These are phyloP conservation scores for Cutaneotrichosporon spelunceum DNA, from an alignment of 1,284 basidiomycete species.

Conservation along the genomic window DNA sequence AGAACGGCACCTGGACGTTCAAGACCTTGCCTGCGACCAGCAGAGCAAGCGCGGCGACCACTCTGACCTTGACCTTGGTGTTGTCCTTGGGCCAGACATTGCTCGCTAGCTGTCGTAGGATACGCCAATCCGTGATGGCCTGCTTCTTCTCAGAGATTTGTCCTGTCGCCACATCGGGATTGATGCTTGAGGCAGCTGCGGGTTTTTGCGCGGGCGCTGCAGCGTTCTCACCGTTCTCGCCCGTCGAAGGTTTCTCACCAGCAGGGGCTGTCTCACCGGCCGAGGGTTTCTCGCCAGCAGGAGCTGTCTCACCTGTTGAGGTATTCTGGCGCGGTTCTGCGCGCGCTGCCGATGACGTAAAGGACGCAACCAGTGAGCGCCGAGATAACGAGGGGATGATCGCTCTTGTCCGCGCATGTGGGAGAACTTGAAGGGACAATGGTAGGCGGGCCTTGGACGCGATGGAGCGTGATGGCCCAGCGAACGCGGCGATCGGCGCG, in stretches of 20 bases:
- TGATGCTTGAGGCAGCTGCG: slow-evolving; percentile 1
- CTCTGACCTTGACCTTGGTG: slow-evolving; percentile 61
- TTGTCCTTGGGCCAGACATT: slow-evolving; percentile 61
- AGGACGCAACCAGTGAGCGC: neutral
- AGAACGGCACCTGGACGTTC: slow-evolving; percentile 94
- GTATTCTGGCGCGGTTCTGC: neutral
- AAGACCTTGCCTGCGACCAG: slow-evolving; percentile 87
- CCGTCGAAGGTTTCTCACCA: too few species aligned
- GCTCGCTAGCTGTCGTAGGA: slow-evolving; percentile 56
- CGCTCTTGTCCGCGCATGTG: neutral
- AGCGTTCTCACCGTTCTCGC: too few species aligned
- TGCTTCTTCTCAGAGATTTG: slow-evolving; percentile 28
- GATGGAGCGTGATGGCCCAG: slow-evolving; percentile 2
- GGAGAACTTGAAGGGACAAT: neutral
- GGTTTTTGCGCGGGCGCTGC: neutral
- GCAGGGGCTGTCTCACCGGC: too few species aligned
- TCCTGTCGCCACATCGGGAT: slow-evolving; percentile 18
- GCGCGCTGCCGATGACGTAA: neutral
- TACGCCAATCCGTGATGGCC: slow-evolving; percentile 54
- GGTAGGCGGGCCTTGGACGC: neutral
- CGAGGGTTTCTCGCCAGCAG: too few species aligned
- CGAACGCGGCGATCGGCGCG: neutral
- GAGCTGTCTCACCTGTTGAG: neutral
- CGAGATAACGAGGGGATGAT: neutral
- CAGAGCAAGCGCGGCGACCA: slow-evolving; percentile 76